Conservation (phyloP, 495 filamentous ascomycete genomes). For the Podospora australis region DNA sequence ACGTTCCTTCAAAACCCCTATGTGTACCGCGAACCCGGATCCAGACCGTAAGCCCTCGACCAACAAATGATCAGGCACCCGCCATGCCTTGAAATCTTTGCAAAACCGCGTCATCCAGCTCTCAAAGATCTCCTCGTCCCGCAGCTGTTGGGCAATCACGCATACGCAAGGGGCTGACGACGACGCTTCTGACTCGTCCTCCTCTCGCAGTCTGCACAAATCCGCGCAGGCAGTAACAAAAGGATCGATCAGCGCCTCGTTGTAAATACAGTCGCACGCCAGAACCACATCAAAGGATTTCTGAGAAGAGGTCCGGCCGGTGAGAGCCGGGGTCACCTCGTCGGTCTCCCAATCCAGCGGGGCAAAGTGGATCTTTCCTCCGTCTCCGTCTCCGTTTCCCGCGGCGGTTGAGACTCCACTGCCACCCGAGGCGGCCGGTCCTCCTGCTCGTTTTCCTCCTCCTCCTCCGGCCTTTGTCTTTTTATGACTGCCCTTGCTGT, state of each 20-base stretch:
- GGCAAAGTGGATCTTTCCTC: constrained; percentile 35
- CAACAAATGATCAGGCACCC: constrained; percentile 57
- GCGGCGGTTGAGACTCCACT: too few species aligned
- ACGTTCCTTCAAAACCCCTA: constrained; percentile 48
- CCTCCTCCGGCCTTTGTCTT: background rate
- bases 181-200: constrained; percentile 1
- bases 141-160: constrained; percentile 78
- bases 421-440: background rate
- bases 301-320: constrained; percentile 12
- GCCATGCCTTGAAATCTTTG: constrained; percentile 63
- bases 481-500: too few species aligned
- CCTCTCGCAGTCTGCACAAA: constrained; percentile 53
- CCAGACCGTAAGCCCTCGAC: constrained; percentile 47
- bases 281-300: constrained; percentile 56
- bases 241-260: constrained; percentile 73
- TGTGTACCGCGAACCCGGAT: constrained; percentile 60
- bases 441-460: background rate
- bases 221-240: constrained; percentile 83
- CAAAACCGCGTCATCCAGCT: constrained; percentile 66
- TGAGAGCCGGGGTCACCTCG: constrained; percentile 33
- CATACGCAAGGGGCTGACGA: constrained; percentile 43
- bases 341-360: constrained; percentile 68
- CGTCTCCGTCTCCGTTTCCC: background rate
- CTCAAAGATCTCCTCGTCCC: constrained; percentile 79
- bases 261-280: constrained; percentile 88